These are phyloP conservation scores for Fusarium sp. DNA, from an alignment of 2,329 filamentous ascomycete genomes.

Conservation along the genomic window DNA sequence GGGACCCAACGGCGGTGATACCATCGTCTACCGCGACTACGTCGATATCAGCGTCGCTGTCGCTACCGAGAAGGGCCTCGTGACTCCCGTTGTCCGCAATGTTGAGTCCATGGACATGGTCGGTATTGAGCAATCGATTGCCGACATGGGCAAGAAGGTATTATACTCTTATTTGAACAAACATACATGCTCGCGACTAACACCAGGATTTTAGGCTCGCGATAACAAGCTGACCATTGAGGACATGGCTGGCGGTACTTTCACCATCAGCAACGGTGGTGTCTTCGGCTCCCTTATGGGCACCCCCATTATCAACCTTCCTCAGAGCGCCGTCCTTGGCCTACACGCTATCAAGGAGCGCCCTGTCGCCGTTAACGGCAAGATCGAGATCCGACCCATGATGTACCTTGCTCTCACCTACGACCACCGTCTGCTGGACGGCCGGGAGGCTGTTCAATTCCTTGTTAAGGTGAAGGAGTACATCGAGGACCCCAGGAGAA, in stretches of 20 bases:
- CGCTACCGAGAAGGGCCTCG: conserved; percentile 95
- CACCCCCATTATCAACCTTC: conserved; percentile 97
- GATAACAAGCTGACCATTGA: conserved; percentile 98
- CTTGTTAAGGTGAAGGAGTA: conserved; percentile 97
- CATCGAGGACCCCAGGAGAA: conserved; percentile 93
- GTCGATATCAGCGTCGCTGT: conserved; percentile 98
- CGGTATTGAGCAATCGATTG: conserved; percentile 89
- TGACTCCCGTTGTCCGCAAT: conserved; percentile 96
- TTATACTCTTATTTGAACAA: not conserved
- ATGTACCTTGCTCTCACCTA: conserved; percentile 99
- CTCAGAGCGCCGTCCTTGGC: conserved; percentile 90
- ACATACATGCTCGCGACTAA: not conserved
- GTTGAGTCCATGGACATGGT: conserved; percentile 89
- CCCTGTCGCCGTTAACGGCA: conserved; percentile 88
- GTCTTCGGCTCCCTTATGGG: conserved; percentile 98
- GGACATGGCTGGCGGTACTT: conserved; percentile 98
- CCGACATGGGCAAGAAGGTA: conserved; percentile 95
- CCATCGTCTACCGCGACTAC: conserved; percentile 97
- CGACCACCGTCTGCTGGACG: conserved; percentile 94
- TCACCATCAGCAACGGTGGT: conserved; percentile 97
- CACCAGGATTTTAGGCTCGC: conserved; percentile 68
- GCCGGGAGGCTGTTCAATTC: conserved; percentile 95
- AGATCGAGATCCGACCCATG: conserved; percentile 97
- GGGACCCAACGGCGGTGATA: conserved; percentile 93
- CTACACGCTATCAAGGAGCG: conserved; percentile 97